Conservation (phyloP, 768 basidiomycete species). For the Rhodotorula paludigena region DNA sequence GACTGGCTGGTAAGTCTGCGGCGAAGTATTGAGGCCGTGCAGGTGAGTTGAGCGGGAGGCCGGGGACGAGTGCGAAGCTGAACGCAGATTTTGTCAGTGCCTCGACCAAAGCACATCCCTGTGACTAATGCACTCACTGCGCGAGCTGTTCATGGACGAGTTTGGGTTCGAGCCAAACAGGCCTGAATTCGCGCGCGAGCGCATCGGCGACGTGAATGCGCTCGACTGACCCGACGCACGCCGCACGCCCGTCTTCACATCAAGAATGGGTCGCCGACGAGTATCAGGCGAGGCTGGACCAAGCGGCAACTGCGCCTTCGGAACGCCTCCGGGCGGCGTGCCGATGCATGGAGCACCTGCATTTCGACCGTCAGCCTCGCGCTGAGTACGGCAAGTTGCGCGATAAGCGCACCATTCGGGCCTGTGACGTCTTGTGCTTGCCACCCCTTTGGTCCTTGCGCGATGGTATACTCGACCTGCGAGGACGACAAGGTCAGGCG, state of each 20-base stretch:
- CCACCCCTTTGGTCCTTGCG: constrained; percentile 25
- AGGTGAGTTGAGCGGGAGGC: neutral
- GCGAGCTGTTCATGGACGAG: neutral
- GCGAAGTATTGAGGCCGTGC: neutral
- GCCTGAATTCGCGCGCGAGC: neutral
- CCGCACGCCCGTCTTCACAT: neutral
- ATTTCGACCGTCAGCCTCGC: neutral
- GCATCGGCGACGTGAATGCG: neutral
- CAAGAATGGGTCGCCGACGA: neutral
- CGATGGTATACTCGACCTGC: constrained; percentile 22
- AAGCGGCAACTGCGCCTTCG: neutral
- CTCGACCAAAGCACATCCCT: no score
- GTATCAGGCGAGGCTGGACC: no score
- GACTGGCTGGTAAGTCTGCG: neutral
- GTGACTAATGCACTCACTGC: neutral
- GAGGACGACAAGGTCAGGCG: neutral
- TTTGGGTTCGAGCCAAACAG: neutral
- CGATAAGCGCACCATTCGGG: constrained; percentile 1
- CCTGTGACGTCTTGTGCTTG: constrained; percentile 30
- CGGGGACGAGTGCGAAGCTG: neutral
- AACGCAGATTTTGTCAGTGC: neutral
- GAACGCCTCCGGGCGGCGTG: neutral
- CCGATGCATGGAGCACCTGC: constrained; percentile 33
- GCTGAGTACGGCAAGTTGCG: neutral
- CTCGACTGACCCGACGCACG: neutral